phyloP scores from a whole-genome alignment of 192 early-diverging fungal species.

The Fimicolochytrium jonesii region DNA sequence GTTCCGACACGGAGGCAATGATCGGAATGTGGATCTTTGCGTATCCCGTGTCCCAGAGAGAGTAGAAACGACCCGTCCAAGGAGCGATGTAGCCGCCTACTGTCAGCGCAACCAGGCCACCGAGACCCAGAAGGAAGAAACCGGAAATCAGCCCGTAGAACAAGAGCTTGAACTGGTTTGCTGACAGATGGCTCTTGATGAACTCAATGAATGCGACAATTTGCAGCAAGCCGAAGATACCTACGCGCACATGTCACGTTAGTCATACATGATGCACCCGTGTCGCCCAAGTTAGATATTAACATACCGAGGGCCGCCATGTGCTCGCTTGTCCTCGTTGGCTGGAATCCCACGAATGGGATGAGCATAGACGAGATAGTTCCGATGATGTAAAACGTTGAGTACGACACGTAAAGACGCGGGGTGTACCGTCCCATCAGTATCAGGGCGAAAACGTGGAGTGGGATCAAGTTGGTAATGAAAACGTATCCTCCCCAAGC shows the following conservation, averaged over 20 bases:
- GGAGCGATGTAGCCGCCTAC: constrained; percentile 87
- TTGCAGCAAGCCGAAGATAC: constrained; percentile 94
- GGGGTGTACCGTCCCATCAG: constrained; percentile 94
- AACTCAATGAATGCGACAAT: constrained; percentile 90
- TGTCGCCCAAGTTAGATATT: too few relatives aligned
- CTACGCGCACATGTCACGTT: too few relatives aligned
- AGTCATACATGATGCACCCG: too few relatives aligned
- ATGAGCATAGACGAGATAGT: constrained; percentile 97
- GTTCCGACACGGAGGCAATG: constrained; percentile 99
- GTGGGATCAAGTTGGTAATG: constrained; percentile 97
- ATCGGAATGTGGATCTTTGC: constrained; percentile 99
- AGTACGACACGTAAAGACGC: constrained; percentile 94
- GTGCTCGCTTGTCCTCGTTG: constrained; percentile 94
- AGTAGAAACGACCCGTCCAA: constrained; percentile 99
- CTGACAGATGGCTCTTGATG: constrained; percentile 71
- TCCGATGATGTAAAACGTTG: constrained; percentile 95
- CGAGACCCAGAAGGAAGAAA: constrained; percentile 54
- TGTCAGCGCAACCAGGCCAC: constrained; percentile 69
- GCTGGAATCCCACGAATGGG: constrained; percentile 99
- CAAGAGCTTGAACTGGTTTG: constrained; percentile 80
- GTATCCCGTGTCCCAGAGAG: constrained; percentile 99
- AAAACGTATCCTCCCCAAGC: constrained; percentile 99
- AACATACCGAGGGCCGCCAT: constrained; percentile 92
- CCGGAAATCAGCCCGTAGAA: constrained; percentile 62
- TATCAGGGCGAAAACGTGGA: constrained; percentile 91